These are phyloP conservation scores for Fusarium pilosicola DNA, from an alignment of 2,329 filamentous ascomycete genomes.

Conservation along the genomic window DNA sequence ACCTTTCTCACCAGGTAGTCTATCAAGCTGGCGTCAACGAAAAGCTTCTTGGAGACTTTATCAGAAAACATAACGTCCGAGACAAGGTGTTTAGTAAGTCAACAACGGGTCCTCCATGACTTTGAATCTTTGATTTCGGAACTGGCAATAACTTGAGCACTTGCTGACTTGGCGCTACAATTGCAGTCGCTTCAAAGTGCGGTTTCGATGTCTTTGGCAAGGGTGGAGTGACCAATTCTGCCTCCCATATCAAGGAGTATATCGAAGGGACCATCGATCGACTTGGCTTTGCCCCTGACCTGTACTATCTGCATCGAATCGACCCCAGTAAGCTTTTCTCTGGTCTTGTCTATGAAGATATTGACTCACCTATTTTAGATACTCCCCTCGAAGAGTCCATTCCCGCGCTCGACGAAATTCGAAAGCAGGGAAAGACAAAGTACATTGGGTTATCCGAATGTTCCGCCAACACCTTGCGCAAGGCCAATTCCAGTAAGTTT, in stretches of 20 bases:
- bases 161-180: not conserved
- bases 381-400: conserved; percentile 1
- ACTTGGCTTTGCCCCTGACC: conserved; percentile 4
- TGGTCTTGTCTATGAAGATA: no score
- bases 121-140: no score
- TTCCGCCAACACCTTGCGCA: not conserved
- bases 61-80: conserved; percentile 5
- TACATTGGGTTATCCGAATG: conserved; percentile 8
- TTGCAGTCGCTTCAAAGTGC: conserved; percentile 3
- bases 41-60: conserved; percentile 11
- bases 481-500: not conserved
- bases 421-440: not conserved
- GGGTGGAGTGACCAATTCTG: not conserved
- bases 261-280: conserved; percentile 4
- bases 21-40: conserved; percentile 5
- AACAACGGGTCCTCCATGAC: no score
- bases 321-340: not conserved
- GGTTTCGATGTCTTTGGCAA: not conserved
- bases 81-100: conserved; percentile 2
- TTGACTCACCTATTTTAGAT: not conserved
- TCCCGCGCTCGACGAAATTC: not conserved
- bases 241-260: not conserved
- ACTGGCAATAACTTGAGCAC: no score
- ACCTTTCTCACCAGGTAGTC: not conserved
- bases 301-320: conserved; percentile 5